phyloP scores from a whole-genome alignment of 495 filamentous ascomycete genomes.

The Xylaria grammica region DNA sequence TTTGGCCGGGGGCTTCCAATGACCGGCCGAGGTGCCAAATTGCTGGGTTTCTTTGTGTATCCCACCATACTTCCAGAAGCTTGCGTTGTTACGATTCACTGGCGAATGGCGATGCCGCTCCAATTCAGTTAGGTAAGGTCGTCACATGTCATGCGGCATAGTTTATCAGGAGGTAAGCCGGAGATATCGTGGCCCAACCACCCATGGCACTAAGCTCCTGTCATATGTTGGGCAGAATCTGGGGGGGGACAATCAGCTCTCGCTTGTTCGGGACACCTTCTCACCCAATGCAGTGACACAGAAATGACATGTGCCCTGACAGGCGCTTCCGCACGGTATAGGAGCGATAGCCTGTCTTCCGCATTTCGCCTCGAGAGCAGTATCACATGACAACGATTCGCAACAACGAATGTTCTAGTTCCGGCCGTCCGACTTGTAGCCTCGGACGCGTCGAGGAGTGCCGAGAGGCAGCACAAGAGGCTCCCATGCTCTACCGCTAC shows the following conservation, averaged over 20 bases:
- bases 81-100: constrained; percentile 17
- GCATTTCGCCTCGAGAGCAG: not conserved
- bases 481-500: not conserved
- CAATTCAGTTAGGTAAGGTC: constrained; percentile 4
- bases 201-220: not conserved
- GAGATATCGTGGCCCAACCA: constrained; percentile 7
- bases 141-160: constrained; percentile 25
- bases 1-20: constrained; percentile 8
- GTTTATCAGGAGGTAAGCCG: constrained; percentile 20
- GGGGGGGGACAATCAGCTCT: not conserved
- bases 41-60: constrained; percentile 30
- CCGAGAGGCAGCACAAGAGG: not conserved
- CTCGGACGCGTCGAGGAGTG: not conserved
- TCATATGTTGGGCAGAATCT: not conserved
- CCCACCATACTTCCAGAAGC: constrained; percentile 37
- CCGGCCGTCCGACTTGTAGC: constrained; percentile 9
- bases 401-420: not conserved
- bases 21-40: constrained; percentile 31
- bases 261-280: not conserved
- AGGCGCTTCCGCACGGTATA: not conserved
- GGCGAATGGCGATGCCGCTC: constrained; percentile 18
- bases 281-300: not conserved
- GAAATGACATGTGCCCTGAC: not conserved
- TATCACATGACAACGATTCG: constrained; percentile 7
- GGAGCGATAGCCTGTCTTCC: not conserved